A percentile compares a stretch with the other conserved stretches of the same genome.
These are phyloP conservation scores for Penicillium fuscoglaucum DNA, from an alignment of 2,329 filamentous ascomycete genomes.

Conservation along the genomic window DNA sequence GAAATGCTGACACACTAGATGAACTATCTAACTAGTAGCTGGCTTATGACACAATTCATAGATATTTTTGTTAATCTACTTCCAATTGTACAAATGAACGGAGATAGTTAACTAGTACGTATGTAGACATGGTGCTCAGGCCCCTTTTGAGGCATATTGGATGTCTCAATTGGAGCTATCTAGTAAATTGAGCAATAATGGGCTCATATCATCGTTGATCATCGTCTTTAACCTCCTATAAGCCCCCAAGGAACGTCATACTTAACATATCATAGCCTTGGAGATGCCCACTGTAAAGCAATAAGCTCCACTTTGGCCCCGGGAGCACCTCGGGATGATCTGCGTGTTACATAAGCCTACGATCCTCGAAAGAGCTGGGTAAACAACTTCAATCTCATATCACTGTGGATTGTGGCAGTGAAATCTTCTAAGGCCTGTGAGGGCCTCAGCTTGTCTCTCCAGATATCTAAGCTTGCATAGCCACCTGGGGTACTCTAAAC, in stretches of 20 bases:
- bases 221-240: neutral
- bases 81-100: neutral
- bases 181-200: neutral
- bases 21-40: no score
- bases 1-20: neutral
- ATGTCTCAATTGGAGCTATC: constrained; percentile 13
- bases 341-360: constrained; percentile 21
- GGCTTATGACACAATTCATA: neutral
- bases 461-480: neutral
- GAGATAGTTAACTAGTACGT: neutral
- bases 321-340: constrained; percentile 4
- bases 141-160: constrained; percentile 7
- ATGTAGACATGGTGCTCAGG: constrained; percentile 1
- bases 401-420: neutral
- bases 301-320: constrained; percentile 4
- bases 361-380: neutral
- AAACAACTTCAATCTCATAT: constrained; percentile 10
- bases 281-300: neutral
- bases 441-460: neutral
- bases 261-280: neutral
- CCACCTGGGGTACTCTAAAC: neutral
- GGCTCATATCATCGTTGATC: neutral
- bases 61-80: neutral
- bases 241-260: neutral
- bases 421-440: constrained; percentile 1